Evolutionary conservation across 805 yeast genomes (phyloP).

Genomic region (Schwanniomyces vanrijiae): DNA sequence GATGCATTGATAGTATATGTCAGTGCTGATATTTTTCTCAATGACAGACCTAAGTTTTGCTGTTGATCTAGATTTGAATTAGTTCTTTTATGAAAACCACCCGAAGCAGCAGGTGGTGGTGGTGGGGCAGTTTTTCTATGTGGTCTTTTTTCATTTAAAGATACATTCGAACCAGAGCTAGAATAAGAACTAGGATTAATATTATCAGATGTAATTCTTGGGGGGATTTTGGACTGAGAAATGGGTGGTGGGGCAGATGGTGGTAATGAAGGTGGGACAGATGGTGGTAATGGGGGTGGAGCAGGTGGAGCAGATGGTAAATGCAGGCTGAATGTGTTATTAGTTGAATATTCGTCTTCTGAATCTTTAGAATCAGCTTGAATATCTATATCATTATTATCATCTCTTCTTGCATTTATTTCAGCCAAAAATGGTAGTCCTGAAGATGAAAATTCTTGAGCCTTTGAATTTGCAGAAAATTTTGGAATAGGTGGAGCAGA

Average conservation of each 20-base stretch:
- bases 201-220: not conserved
- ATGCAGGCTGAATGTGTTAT: constrained; percentile 8
- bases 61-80: constrained; percentile 32
- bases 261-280: constrained; percentile 28
- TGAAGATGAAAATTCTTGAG: constrained; percentile 23
- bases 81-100: not conserved
- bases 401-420: constrained; percentile 55
- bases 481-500: not conserved
- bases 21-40: constrained; percentile 63
- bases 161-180: not conserved
- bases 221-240: constrained; percentile 19
- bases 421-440: constrained; percentile 57
- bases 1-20: constrained; percentile 60
- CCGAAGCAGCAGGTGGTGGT: constrained; percentile 25
- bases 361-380: constrained; percentile 6
- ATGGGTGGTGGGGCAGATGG: constrained; percentile 32
- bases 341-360: not conserved
- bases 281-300: constrained; percentile 21
- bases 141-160: constrained; percentile 1
- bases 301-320: constrained; percentile 15
- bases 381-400: constrained; percentile 46
- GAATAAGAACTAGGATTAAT: not conserved
- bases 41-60: constrained; percentile 48
- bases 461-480: not conserved
- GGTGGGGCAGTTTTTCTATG: constrained; percentile 32